Percentiles rank a stretch among this genome's conserved stretches.
Conservation (phyloP, 2,329 filamentous ascomycete species). For the Tolypocladium album region DNA sequence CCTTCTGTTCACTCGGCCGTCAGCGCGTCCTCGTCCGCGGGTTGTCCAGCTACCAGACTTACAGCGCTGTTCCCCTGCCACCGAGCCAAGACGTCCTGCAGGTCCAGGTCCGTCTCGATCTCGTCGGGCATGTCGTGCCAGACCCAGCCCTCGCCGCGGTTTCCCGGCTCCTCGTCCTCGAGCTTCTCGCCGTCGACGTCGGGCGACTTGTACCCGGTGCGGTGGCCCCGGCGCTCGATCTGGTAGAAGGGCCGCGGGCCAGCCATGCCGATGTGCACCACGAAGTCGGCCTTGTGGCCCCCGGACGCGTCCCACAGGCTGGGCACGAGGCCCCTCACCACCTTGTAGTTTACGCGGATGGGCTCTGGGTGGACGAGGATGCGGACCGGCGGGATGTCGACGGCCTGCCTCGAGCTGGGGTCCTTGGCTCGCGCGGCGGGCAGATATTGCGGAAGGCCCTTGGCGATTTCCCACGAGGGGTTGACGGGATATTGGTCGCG, state of each 20-base stretch:
- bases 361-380: conserved; percentile 56
- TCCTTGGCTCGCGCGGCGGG: conserved; percentile 37
- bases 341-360: conserved; percentile 60
- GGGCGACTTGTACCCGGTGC: conserved; percentile 57
- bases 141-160: conserved; percentile 34
- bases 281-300: conserved; percentile 45
- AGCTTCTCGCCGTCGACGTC: conserved; percentile 59
- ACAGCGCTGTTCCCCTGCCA: conserved; percentile 45
- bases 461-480: conserved; percentile 71
- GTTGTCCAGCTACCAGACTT: conserved; percentile 11
- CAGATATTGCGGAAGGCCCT: conserved; percentile 53
- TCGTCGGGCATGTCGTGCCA: conserved; percentile 45
- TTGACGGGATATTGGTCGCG: conserved; percentile 61
- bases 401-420: conserved; percentile 15
- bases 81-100: conserved; percentile 42
- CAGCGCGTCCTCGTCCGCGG: neutral
- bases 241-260: conserved; percentile 52
- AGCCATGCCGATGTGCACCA: conserved; percentile 76
- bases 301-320: conserved; percentile 40
- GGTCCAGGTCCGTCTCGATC: conserved; percentile 44
- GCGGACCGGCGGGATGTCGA: conserved; percentile 36
- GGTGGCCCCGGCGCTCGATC: conserved; percentile 59
- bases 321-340: conserved; percentile 54
- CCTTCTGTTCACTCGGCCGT: conserved; percentile 17
- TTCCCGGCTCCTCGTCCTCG: conserved; percentile 41